Base-by-base conservation (phyloP, 352 stramenopile genomes). In the Pythium coloratum region DNA sequence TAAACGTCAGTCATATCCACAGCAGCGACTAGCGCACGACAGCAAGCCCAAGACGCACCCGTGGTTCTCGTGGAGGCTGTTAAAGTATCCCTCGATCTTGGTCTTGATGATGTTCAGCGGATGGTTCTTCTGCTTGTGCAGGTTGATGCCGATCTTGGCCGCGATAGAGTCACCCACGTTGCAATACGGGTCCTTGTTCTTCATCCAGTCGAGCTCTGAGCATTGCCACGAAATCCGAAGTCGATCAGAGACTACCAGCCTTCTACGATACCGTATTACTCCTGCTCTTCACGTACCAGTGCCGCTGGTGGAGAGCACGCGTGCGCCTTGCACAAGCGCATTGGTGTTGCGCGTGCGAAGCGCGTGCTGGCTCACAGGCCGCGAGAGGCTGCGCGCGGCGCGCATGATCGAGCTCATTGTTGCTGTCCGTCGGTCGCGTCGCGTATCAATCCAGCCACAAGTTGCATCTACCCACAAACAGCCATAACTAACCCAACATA, bases 71-170 rank as follows among this genome's bases (percentile, higher is more conserved):
- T 93, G 83, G 54, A 92, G 70, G n/a, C 81, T 67, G 51, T 94
- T 76, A 70, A 97, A 97, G 76, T 97, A 97, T 32, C 72, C 59
- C 64, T 97, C 89, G 70, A 97, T 97, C 75, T 91, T 97, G 61
- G 82, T 91, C 75, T 97, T 97, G 69, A 97, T 97, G 66, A 97
- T 98, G 69, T 96, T 88, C 57, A 98, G 76, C 60, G 92, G 92
- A 71, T 98, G 92, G 64, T 96, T 81, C 46, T 79, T 76, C 71
- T 90, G 71, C 26, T 74, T 77, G 75, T 98, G 92, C 65, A 98
- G 60, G 63, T 97, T 96, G 42, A 82, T 73, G 40, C 91, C 92
- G 55, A 98, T 94, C 69, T 97, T 97, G 55, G 78, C 71, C 20
- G 84, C 85, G 44, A 98, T 96, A 18, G 81, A 85, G 44, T 91